A percentile compares a stretch with the other conserved stretches of the same genome.
Conservation (phyloP, 176 grass and related monocot species). For the Eragrostis curvula region DNA sequence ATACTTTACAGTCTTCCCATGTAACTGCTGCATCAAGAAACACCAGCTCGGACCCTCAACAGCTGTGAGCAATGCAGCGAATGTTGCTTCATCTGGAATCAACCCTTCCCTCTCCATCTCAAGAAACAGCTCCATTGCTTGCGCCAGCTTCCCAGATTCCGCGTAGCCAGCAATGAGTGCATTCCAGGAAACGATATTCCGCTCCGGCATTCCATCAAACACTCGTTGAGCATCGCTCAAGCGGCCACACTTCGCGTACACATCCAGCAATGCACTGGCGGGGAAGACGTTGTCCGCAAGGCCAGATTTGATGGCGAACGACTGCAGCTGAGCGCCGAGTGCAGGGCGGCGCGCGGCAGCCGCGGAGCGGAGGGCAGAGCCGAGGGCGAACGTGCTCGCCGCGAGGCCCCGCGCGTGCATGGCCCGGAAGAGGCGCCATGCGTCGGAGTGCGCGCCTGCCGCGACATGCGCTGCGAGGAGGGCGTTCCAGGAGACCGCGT, state of each 20-base stretch:
- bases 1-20: conserved; percentile 62
- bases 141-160: neutral
- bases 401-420: conserved; percentile 49
- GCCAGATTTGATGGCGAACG: conserved; percentile 41
- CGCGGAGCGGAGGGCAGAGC: conserved; percentile 49
- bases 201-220: conserved; percentile 59
- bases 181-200: conserved; percentile 67
- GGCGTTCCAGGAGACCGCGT: conserved; percentile 67
- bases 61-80: conserved; percentile 43
- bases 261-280: conserved; percentile 51
- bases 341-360: neutral
- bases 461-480: conserved; percentile 57
- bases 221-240: conserved; percentile 31
- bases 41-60: neutral
- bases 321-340: conserved; percentile 51
- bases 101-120: conserved; percentile 55
- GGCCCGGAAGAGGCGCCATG: conserved; percentile 29
- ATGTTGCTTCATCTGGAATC: conserved; percentile 56
- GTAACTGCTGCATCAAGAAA: conserved; percentile 50
- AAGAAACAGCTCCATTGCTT: conserved; percentile 22
- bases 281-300: conserved; percentile 43
- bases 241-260: conserved; percentile 51
- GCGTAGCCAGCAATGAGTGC: conserved; percentile 47
- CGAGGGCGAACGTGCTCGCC: conserved; percentile 55
- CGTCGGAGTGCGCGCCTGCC: conserved; percentile 15